These are phyloP conservation scores for Trypanosoma congolense DNA, from an alignment of 208 protist species.

Conservation along the genomic window DNA sequence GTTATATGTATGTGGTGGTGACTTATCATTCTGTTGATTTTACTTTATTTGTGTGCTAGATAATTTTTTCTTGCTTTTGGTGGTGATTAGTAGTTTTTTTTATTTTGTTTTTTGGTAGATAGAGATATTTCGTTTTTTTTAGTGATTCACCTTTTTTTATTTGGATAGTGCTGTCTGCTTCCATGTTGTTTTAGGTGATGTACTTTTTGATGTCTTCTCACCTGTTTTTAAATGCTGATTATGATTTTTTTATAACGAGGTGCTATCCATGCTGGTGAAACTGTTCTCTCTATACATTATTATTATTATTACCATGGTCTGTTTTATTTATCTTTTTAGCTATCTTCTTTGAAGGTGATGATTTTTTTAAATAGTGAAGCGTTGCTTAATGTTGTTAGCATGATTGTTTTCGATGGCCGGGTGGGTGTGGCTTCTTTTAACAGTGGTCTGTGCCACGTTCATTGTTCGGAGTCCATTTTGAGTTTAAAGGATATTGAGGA, in stretches of 20 bases:
- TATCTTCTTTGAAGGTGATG: constrained; percentile 14
- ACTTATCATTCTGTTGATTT: not conserved
- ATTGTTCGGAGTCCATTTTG: constrained; percentile 31
- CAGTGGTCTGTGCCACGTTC: constrained; percentile 30
- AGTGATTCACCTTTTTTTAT: too few species aligned
- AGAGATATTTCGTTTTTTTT: too few species aligned
- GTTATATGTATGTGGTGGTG: constrained; percentile 1
- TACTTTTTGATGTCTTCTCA: not conserved
- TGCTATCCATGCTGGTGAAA: constrained; percentile 1
- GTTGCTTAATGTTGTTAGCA: constrained; percentile 27
- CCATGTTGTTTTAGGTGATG: too few species aligned
- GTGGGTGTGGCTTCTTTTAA: constrained; percentile 31
- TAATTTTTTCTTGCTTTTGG: constrained; percentile 14
- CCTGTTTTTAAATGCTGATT: constrained; percentile 6
- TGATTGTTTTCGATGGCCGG: constrained; percentile 27
- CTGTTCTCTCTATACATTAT: constrained; percentile 14
- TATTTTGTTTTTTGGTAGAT: not conserved
- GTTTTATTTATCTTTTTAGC: constrained; percentile 16
- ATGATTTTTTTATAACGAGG: constrained; percentile 13
- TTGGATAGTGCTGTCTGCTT: too few species aligned
- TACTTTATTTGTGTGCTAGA: constrained; percentile 12
- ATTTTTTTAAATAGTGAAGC: constrained; percentile 14
- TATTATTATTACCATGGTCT: constrained; percentile 1
- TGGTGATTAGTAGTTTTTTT: constrained; percentile 1
- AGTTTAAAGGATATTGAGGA: constrained; percentile 4